Evolutionary conservation across 495 filamentous ascomycete genomes (phyloP).

Genomic region (Penicillium longicatenatum): DNA sequence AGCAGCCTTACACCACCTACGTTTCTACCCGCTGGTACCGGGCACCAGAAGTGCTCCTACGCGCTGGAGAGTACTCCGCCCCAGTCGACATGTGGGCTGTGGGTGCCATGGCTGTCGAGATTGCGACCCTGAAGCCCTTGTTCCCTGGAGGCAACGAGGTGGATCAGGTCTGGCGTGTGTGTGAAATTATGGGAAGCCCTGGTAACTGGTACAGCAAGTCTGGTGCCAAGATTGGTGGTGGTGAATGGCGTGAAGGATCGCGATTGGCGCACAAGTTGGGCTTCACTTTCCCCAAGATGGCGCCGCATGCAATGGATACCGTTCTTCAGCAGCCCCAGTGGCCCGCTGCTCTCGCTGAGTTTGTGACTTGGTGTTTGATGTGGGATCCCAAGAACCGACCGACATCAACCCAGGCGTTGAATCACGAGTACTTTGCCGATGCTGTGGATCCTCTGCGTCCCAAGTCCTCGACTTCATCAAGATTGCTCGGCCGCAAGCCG

Average conservation of each 20-base stretch:
- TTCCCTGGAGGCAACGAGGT: constrained; percentile 99
- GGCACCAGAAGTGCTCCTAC: constrained; percentile 90
- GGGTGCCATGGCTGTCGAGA: constrained; percentile 99
- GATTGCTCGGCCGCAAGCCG: constrained; percentile 82
- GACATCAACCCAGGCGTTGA: constrained; percentile 90
- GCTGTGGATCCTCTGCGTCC: constrained; percentile 90
- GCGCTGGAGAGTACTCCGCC: constrained; percentile 95
- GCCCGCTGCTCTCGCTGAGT: constrained; percentile 82
- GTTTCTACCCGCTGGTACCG: constrained; percentile 99
- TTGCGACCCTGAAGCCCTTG: constrained; percentile 94
- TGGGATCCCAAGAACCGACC: constrained; percentile 96
- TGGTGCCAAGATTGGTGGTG: constrained; percentile 84
- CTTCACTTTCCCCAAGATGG: constrained; percentile 99
- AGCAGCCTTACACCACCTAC: constrained; percentile 95
- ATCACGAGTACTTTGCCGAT: constrained; percentile 95
- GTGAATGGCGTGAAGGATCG: constrained; percentile 96
- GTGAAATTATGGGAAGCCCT: constrained; percentile 99
- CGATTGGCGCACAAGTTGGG: constrained; percentile 92
- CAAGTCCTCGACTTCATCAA: constrained; percentile 79
- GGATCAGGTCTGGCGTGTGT: constrained; percentile 98
- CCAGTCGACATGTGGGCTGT: constrained; percentile 98
- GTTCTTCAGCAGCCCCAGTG: constrained; percentile 89
- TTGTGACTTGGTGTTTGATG: constrained; percentile 99
- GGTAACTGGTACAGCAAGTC: constrained; percentile 96
- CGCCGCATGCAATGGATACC: constrained; percentile 93